Evolutionary conservation across 129 eudicot genomes (phyloP), one percentile per base, ranked within the genome.

Genomic region (Chrysanthemum lavandulifolium): DNA sequence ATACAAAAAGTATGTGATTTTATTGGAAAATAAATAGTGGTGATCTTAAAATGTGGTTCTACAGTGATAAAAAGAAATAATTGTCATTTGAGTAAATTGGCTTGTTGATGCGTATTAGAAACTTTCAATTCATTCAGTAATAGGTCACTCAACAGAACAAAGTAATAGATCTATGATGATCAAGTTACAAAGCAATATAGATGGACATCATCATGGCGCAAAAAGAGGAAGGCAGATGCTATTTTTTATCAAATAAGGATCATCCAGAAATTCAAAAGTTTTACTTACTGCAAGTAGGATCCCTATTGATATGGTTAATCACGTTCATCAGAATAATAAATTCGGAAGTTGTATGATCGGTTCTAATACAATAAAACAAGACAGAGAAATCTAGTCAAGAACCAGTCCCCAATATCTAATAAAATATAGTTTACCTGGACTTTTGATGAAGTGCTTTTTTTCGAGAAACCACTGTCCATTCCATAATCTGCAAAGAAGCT

Each of bases 401-500:
- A 61, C 66, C 66, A 27, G 16, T 6, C 59, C 49, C 51, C 64
- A 13, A 49, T 21, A 29, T 7, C 8, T 36, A 69, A 29, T 36
- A 60, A 53, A 54, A 65, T 51, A 45, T 31, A 56, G 40, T 73
- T 79, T 79, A 95, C 99, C 78, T 86, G 96, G 12, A 80, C 91
- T 84, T 90, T 95, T 43, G 89, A 88, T 27, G 92, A 78, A 19
- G 93, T 79, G 70, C 84, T 81, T 74, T 88, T 90, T 73, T 88
- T 90, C 7, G 84, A 64, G 71, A 87, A 88, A 51, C 94, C 96
- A 76, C 88, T 83, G 51, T 90, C 99, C 99, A 95, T 95, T 59
- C 99, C 99, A 78, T 86, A 95, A 23, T 95, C 97, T 23, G 97
- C 77, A 77, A 95, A 95, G 81, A 95, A 95, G 56, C 86, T 74